phyloP scores from a whole-genome alignment of 257 asterid species.

The Anisodus tanguticus region DNA sequence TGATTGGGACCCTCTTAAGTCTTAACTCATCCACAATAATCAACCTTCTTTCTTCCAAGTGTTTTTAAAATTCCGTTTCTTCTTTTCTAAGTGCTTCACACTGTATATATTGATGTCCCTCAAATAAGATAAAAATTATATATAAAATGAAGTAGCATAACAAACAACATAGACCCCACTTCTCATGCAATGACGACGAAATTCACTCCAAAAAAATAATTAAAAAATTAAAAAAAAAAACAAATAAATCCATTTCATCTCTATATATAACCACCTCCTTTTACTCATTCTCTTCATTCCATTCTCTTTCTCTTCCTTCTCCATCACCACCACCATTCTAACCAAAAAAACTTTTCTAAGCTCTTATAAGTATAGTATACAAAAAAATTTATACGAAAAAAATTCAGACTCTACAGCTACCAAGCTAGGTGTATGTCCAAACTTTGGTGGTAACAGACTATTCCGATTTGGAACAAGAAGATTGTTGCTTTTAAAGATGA shows the following conservation, averaged over 20 bases:
- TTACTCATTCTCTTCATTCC: constrained; percentile 33
- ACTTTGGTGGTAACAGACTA: neutral
- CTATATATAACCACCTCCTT: constrained; percentile 40
- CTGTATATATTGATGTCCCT: neutral
- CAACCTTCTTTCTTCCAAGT: neutral
- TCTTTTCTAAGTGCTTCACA: too few species aligned
- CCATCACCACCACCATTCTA: neutral
- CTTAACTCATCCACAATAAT: neutral
- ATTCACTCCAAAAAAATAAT: constrained; percentile 35
- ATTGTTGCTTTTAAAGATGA: neutral
- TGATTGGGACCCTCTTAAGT: neutral
- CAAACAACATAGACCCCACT: constrained; percentile 40
- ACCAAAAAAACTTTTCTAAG: neutral
- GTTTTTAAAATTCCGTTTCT: neutral
- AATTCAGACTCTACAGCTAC: neutral
- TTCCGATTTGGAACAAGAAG: neutral
- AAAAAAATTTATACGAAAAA: neutral
- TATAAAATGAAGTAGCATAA: constrained; percentile 28
- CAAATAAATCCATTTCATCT: neutral
- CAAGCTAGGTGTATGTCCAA: neutral
- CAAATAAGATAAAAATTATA: neutral
- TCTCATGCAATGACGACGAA: constrained; percentile 55
- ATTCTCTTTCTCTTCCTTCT: neutral
- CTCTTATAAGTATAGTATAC: too few species aligned
- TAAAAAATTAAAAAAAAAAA: neutral